Base-by-base conservation (phyloP, 768 basidiomycete species). In the Austroboletus eburneus region DNA sequence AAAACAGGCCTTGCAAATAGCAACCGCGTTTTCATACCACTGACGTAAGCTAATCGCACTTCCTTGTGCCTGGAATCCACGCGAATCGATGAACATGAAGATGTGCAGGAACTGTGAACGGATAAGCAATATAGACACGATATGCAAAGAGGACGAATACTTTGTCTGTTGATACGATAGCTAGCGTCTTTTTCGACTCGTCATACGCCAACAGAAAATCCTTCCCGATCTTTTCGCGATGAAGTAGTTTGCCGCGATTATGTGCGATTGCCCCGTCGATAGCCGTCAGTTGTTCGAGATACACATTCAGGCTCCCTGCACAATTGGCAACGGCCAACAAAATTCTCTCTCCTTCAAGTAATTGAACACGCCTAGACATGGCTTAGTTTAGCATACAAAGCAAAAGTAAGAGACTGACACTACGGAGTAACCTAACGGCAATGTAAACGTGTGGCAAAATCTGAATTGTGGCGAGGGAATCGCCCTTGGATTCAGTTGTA, bases 191-290 rank as follows among this genome's bases (percentile, higher is more conserved):
- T 50, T 71, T 77, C 9, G 65, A 58, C 52, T 82, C 79, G 38
- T 83, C 78, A 48, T 72, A 79, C 0, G 80, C 68, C 4, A 81
- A 42, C 8, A 75, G n/a, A 38, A 70, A 66, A 6, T 72, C 65
- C 3, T 66, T 57, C 0, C 76, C 79, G 13, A 79, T 67, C 54
- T 74, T 78, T 46, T 75, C 72, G 7, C 67, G 69, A 44, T 70
- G 66, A 13, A 81, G 57, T 0, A 17, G 25, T 41, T 72, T 72
- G 27, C 64, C 59, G 6, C 46, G 45, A 1, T 55, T 45, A 6
- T 55, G 55, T 0, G 29, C 13, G 9, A 78, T 53, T 0, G 71
- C 66, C 10, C 57, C 46, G 0, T 64, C 61, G 7, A 80, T 61
- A 10, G 34, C 47, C 2, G 46, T 30, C 2, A 71, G 45, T 0